Conservation (phyloP, 306 rosid genomes). For the Castanopsis chinensis region DNA sequence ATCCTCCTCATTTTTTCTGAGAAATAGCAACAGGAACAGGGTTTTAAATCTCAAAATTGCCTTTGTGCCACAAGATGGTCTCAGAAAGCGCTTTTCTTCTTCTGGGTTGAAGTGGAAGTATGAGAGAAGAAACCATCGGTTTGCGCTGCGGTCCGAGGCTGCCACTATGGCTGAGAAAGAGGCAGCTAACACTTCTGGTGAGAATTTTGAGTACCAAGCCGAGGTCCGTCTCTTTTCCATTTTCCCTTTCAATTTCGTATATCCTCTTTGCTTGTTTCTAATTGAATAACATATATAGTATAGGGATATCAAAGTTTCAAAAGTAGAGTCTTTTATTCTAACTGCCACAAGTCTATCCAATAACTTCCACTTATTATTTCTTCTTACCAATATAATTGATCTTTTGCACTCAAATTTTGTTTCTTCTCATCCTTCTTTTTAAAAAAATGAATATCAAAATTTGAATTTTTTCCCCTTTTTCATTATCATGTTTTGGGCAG, state of each 20-base stretch:
- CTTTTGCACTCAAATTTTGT: not conserved
- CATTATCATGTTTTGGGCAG: not conserved
- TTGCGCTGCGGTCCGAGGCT: slow-evolving; percentile 69
- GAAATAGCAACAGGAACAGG: slow-evolving; percentile 28
- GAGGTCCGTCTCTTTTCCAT: slow-evolving; percentile 60
- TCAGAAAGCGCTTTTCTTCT: slow-evolving; percentile 32
- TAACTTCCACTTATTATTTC: not conserved
- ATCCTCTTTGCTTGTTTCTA: not conserved
- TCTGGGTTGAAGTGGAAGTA: slow-evolving; percentile 56
- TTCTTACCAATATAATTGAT: not conserved
- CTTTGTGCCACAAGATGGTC: slow-evolving; percentile 53
- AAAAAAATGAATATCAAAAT: not conserved
- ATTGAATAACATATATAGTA: too few relatives aligned
- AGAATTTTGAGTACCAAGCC: slow-evolving; percentile 92
- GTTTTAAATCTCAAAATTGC: slow-evolving; percentile 41
- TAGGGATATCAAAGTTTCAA: not conserved
- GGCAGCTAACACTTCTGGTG: slow-evolving; percentile 64
- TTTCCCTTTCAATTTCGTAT: not conserved
- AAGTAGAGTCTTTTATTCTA: not conserved
- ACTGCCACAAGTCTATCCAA: not conserved
- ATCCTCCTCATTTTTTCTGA: slow-evolving; percentile 43
- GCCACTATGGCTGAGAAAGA: slow-evolving; percentile 84
- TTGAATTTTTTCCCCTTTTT: too few relatives aligned
- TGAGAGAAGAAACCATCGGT: slow-evolving; percentile 33
- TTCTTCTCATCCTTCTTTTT: not conserved